Base-by-base conservation (phyloP, 1,284 basidiomycete genomes). In the Lignosus rhinocerotis region DNA sequence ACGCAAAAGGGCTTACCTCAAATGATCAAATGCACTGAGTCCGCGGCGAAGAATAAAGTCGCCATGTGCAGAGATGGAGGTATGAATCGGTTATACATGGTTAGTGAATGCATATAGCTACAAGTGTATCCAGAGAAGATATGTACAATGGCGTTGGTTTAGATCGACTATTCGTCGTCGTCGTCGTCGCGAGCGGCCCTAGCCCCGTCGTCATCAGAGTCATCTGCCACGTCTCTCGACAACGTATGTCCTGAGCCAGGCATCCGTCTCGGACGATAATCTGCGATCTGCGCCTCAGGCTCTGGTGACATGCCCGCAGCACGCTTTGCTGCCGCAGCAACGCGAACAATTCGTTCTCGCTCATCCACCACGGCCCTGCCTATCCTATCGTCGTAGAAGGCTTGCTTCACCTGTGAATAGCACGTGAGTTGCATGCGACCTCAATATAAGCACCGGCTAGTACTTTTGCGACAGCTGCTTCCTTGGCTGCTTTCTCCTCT, bases 361-460 rank as follows among this genome's bases (percentile, higher is more conserved):
- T 86, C 76, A 60, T 89, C 84, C 6, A 71, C 72, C 58, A 80
- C 57, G 63, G 73, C 70, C 67, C 84, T 85, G 3, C 75, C 72
- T 68, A 78, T 84, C 48, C 90, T 80, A 69, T 93, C 90, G 55
- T 93, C 90, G 67, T 90, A 78, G 69, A 83, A 91, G 1, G 87
- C 86, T 44, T 88, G 71, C 69, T 85, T 88, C 14, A 88, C 83
- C 90, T 92, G 59, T 3, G 21, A 31, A 25, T 1, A 7, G 5
- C 43, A 30, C 11, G 19, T 45, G n/a, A 45, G 43, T 31, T 7
- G 21, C 6, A 30, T 10, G 7, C 10, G 25, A 12, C n/a, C 21
- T 30, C 25, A n/a, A 1, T 5, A 5, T 7, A 10, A 8, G 2
- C 10, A 25, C 25, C 4, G 30, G 39, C 11, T 32, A 3, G 3